phyloP scores from a whole-genome alignment of 148 eudicot species.

The Rhododendron ovatum region DNA sequence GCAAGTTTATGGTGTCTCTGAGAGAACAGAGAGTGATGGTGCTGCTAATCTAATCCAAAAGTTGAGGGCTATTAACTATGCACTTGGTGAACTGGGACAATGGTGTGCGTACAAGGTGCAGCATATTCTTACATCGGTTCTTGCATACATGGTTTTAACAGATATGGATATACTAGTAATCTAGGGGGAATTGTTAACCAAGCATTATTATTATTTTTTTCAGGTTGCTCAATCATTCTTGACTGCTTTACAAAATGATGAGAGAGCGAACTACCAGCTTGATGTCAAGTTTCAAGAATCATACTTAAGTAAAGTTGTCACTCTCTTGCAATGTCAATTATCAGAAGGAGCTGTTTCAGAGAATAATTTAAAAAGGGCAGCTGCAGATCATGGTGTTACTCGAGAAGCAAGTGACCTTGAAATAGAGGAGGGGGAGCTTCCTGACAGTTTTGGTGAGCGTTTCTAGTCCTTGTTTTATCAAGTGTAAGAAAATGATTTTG shows the following conservation, averaged over 20 bases:
- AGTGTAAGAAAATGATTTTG: constrained; percentile 1
- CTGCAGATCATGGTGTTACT: constrained; percentile 24
- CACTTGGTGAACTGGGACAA: constrained; percentile 94
- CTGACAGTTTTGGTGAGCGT: constrained; percentile 78
- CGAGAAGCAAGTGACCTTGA: constrained; percentile 37
- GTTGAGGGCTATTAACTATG: constrained; percentile 94
- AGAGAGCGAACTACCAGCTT: constrained; percentile 92
- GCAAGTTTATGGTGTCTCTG: constrained; percentile 97
- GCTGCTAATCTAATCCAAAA: constrained; percentile 96
- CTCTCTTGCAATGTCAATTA: constrained; percentile 76
- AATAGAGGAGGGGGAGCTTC: constrained; percentile 96
- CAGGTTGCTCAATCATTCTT: constrained; percentile 93
- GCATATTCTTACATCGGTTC: constrained; percentile 8
- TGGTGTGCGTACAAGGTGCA: constrained; percentile 99
- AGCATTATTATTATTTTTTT: constrained; percentile 14
- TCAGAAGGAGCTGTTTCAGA: constrained; percentile 76
- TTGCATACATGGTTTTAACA: not conserved
- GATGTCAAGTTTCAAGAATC: constrained; percentile 97
- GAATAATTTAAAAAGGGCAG: constrained; percentile 29
- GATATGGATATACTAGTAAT: not conserved
- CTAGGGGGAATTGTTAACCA: not conserved
- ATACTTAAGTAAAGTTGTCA: constrained; percentile 73
- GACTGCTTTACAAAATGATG: constrained; percentile 91
- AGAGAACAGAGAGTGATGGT: constrained; percentile 98
- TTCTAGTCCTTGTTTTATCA: constrained; percentile 7